phyloP scores from a whole-genome alignment of 108 stramenopile genomes.

The Nitzschia sp. region DNA sequence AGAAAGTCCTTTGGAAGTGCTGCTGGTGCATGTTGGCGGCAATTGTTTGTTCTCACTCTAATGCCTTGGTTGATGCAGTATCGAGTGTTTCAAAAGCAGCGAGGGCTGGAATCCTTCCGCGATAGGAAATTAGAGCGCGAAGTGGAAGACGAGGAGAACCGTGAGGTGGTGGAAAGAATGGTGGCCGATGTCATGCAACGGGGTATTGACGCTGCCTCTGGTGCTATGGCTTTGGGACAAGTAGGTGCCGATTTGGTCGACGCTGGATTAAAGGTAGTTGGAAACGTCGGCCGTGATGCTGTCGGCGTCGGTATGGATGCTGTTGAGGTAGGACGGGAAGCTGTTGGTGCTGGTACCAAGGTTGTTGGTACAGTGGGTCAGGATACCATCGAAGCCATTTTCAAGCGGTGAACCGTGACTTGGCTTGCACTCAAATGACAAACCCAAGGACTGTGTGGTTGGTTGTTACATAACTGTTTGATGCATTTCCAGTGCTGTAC shows the following conservation, averaged over 20 bases:
- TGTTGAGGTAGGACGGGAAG: neutral
- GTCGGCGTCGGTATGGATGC: neutral
- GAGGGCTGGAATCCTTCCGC: slow-evolving; percentile 8
- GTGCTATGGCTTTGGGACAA: slow-evolving; percentile 3
- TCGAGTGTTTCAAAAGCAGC: slow-evolving; percentile 35
- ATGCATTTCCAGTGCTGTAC: too few relatives aligned
- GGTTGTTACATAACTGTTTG: too few relatives aligned
- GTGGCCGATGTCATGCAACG: neutral
- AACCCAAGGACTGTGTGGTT: too few relatives aligned
- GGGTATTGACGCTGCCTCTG: neutral
- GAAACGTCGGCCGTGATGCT: slow-evolving; percentile 9
- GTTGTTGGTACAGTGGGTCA: too few relatives aligned
- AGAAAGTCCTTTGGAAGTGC: slow-evolving; percentile 42
- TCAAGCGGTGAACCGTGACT: too few relatives aligned
- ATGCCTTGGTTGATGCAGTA: slow-evolving; percentile 58
- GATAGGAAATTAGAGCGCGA: slow-evolving; percentile 16
- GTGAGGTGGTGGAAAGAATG: neutral
- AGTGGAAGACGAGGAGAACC: slow-evolving; percentile 14
- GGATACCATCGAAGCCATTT: too few relatives aligned
- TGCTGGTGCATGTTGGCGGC: slow-evolving; percentile 44
- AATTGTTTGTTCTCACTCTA: slow-evolving; percentile 46
- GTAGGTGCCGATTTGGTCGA: slow-evolving; percentile 6
- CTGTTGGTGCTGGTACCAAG: too few relatives aligned
- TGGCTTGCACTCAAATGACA: too few relatives aligned
- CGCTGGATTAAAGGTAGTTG: slow-evolving; percentile 1